Conservation (phyloP, 192 early-diverging fungal species). For the Endogone sp. region DNA sequence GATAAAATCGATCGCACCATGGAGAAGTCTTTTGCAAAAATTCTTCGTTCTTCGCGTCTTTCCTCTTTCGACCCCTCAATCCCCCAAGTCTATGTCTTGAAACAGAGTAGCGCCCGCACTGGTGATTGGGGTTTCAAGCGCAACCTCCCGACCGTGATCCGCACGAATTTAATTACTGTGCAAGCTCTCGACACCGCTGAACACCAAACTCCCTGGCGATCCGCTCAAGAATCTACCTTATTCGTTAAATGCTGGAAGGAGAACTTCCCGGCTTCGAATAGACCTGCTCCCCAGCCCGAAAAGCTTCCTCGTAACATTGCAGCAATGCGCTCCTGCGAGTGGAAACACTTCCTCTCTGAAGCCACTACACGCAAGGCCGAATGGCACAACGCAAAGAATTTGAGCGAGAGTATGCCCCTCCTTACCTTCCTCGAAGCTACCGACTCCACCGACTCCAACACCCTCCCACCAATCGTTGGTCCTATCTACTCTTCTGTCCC, state of each 20-base stretch:
- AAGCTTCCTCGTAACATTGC: constrained; percentile 47
- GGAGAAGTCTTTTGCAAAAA: constrained; percentile 59
- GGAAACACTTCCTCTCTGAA: constrained; percentile 54
- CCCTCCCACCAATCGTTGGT: too few relatives aligned
- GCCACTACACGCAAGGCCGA: constrained; percentile 37
- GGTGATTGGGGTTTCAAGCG: constrained; percentile 81
- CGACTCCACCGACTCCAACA: constrained; percentile 11
- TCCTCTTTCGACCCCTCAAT: constrained; percentile 63
- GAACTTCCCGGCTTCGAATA: constrained; percentile 60
- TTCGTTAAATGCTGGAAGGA: constrained; percentile 67
- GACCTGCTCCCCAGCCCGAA: constrained; percentile 40
- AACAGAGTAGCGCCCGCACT: constrained; percentile 46
- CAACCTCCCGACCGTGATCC: constrained; percentile 58
- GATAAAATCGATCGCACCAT: too few relatives aligned
- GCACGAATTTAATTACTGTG: constrained; percentile 52
- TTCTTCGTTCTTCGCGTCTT: constrained; percentile 65
- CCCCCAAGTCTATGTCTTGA: constrained; percentile 57
- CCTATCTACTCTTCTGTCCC: constrained; percentile 52
- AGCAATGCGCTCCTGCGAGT: constrained; percentile 53
- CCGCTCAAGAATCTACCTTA: constrained; percentile 54
- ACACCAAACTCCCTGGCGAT: constrained; percentile 63
- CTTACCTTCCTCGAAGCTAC: constrained; percentile 13
- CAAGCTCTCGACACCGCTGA: constrained; percentile 63
- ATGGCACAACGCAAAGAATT: constrained; percentile 10
- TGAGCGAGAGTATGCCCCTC: constrained; percentile 4